phyloP scores from a whole-genome alignment of 108 stramenopile species.

The Bacterosira constricta region DNA sequence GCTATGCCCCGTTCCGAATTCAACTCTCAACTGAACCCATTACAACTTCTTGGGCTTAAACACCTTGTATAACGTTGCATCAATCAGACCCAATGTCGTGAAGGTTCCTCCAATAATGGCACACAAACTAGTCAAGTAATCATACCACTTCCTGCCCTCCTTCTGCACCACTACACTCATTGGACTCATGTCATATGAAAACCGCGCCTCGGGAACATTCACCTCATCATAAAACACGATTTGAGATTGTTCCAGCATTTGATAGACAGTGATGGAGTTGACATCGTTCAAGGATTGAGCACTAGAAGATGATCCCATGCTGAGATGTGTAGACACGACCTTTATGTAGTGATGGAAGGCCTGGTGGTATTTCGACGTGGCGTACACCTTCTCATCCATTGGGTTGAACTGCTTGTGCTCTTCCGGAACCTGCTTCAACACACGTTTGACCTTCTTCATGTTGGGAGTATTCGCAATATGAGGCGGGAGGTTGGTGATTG shows the following conservation, averaged over 20 bases:
- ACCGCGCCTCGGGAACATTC: conserved; percentile 90
- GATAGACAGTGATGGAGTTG: conserved; percentile 78
- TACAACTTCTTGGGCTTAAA: conserved; percentile 92
- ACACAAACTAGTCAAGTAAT: conserved; percentile 94
- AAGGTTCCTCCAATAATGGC: conserved; percentile 98
- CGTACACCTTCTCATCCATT: conserved; percentile 79
- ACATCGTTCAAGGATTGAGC: conserved; percentile 21
- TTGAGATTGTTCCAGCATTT: conserved; percentile 89
- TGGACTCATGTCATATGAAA: conserved; percentile 91
- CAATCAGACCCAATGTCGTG: conserved; percentile 95
- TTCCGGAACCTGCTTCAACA: conserved; percentile 83
- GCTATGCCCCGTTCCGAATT: too few species aligned
- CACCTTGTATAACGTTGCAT: conserved; percentile 92
- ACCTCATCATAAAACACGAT: conserved; percentile 85
- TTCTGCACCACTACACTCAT: conserved; percentile 92
- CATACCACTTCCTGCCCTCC: conserved; percentile 92
- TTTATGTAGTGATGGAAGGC: conserved; percentile 98
- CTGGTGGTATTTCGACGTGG: conserved; percentile 79
- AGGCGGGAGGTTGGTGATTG: conserved; percentile 52
- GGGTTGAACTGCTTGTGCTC: conserved; percentile 84
- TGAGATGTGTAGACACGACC: conserved; percentile 93
- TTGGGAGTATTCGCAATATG: conserved; percentile 39
- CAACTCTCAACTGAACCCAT: too few species aligned
- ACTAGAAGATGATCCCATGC: conserved; percentile 58
- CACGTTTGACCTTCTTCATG: conserved; percentile 69